Evolutionary conservation across 2,329 filamentous ascomycete species (phyloP).

Genomic region (Fusarium napiforme): DNA sequence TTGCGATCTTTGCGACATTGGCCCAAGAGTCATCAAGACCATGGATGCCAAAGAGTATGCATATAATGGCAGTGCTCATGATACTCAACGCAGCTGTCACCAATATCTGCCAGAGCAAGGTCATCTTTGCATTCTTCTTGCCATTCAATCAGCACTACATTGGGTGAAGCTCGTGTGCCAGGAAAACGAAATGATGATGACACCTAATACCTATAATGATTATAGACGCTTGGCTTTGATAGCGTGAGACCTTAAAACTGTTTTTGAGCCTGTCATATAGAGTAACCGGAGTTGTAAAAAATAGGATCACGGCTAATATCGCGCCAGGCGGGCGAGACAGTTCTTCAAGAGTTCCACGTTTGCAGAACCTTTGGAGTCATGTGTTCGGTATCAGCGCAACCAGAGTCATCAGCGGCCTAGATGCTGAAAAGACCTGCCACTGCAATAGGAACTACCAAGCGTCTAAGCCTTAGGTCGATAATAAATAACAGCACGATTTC

Average conservation of each 20-base stretch:
- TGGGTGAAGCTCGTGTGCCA: rapidly evolving
- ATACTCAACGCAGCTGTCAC: neutral
- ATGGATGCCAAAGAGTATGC: neutral
- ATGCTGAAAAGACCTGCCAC: neutral
- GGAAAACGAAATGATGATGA: neutral
- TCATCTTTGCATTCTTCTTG: neutral
- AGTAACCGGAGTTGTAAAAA: neutral
- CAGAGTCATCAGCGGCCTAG: too few species aligned
- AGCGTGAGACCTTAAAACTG: neutral
- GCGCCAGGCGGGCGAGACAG: neutral
- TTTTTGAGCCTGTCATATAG: neutral
- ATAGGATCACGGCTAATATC: neutral
- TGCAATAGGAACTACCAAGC: neutral
- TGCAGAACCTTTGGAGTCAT: too few species aligned
- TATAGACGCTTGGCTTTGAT: neutral
- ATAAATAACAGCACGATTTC: neutral
- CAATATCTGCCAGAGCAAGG: neutral
- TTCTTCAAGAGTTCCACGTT: neutral
- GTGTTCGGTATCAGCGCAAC: too few species aligned
- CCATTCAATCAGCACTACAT: neutral
- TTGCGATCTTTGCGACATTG: neutral
- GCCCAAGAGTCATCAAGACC: neutral
- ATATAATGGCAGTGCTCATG: too few species aligned
- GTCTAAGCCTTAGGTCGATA: neutral
- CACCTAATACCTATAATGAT: neutral